Evolutionary conservation across 2,329 filamentous ascomycete genomes (phyloP).

Genomic region (Aspergillus tubingensis): DNA sequence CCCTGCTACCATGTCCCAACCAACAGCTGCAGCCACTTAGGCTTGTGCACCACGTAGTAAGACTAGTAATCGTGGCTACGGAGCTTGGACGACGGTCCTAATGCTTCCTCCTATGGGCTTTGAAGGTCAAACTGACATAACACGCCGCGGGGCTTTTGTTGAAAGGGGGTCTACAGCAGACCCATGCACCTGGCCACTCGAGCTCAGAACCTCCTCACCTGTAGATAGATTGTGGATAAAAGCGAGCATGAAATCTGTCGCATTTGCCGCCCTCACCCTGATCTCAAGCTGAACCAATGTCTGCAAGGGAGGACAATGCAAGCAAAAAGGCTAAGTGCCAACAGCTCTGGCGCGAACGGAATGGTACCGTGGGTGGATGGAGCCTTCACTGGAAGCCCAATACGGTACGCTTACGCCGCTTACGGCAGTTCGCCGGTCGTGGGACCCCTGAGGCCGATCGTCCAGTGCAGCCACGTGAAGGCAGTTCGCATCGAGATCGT

Average conservation of each 20-base stretch:
- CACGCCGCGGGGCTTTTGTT: not conserved
- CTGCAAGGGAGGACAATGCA: conserved; percentile 14
- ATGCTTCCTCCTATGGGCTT: not conserved
- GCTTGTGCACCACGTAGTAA: conserved; percentile 8
- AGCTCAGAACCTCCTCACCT: not conserved
- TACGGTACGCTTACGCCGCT: conserved; percentile 14
- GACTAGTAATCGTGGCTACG: not conserved
- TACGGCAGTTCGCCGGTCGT: conserved; percentile 23
- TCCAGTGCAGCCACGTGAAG: conserved; percentile 26
- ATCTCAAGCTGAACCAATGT: not conserved
- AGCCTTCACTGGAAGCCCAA: not conserved
- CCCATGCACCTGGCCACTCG: not conserved
- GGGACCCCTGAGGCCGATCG: conserved; percentile 28
- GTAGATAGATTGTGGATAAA: not conserved
- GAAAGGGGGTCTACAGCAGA: not conserved
- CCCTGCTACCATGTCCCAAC: not conserved
- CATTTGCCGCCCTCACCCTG: not conserved
- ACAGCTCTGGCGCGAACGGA: not conserved
- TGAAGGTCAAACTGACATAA: not conserved
- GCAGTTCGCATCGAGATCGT: conserved; percentile 23
- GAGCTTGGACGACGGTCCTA: conserved; percentile 9
- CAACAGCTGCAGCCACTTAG: not conserved
- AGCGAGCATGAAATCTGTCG: not conserved
- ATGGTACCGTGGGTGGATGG: not conserved
- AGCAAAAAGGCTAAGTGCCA: not conserved